phyloP scores from a whole-genome alignment of 2,329 filamentous ascomycete species.

The Colletotrichum caudatum region DNA sequence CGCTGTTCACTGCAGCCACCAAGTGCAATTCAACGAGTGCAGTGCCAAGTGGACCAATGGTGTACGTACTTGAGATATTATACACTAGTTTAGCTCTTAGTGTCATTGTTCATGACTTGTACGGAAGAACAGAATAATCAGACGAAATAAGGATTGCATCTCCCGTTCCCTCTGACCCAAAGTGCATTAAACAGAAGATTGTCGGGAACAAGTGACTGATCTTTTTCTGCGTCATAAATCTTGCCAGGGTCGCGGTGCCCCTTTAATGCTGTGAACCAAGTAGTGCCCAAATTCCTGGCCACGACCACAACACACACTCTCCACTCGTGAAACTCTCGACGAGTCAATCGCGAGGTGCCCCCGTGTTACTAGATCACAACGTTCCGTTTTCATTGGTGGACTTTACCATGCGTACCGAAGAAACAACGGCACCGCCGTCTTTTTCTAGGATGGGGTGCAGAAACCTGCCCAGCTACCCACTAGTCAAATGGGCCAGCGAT shows the following conservation, averaged over 20 bases:
- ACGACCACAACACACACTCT: neutral
- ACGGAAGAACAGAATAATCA: neutral
- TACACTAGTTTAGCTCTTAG: neutral
- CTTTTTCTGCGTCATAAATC: neutral
- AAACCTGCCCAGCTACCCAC: neutral
- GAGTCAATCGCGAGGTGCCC: neutral
- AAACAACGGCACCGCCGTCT: constrained; percentile 20
- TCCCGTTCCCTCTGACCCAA: neutral
- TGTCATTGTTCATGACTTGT: neutral
- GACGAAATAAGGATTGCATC: neutral
- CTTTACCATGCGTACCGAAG: neutral
- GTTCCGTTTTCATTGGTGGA: constrained; percentile 21
- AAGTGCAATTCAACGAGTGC: neutral
- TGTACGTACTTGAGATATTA: too few relatives aligned
- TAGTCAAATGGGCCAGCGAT: constrained; percentile 1
- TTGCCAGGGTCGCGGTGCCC: neutral
- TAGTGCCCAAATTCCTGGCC: neutral
- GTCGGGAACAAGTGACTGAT: neutral
- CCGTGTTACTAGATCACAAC: neutral
- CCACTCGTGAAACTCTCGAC: neutral
- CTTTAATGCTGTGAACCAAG: neutral
- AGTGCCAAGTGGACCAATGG: neutral
- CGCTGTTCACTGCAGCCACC: neutral
- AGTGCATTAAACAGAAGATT: neutral
- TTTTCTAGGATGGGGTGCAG: constrained; percentile 12